Conservation (phyloP, 768 basidiomycete species). For the Rhodosporidiobolus sp. region DNA sequence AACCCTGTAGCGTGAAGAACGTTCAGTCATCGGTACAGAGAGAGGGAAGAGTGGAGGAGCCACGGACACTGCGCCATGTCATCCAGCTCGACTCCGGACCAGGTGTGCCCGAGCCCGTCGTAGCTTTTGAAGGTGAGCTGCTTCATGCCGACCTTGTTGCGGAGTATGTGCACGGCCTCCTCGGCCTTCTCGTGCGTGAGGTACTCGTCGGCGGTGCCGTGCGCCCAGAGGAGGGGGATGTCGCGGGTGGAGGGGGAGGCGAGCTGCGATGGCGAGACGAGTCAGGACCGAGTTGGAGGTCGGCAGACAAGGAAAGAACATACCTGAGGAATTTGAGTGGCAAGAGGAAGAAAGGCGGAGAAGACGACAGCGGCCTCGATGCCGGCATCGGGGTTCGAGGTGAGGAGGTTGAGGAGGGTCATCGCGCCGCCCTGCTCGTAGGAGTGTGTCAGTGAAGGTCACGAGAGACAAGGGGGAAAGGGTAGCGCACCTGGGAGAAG, state of each 20-base stretch:
- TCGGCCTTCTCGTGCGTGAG: slow-evolving; percentile 11
- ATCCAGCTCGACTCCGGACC: slow-evolving; percentile 11
- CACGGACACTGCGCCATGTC: slow-evolving; percentile 13
- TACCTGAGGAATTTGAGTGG: background rate
- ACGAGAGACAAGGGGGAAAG: background rate
- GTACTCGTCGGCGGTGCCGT: slow-evolving; percentile 20
- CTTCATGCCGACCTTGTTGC: background rate
- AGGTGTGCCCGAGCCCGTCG: slow-evolving; percentile 17
- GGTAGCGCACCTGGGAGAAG: slow-evolving; percentile 26
- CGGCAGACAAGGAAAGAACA: background rate
- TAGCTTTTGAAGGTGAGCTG: slow-evolving; percentile 6
- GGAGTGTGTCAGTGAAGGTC: background rate
- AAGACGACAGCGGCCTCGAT: slow-evolving; percentile 25
- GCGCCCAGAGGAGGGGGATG: slow-evolving; percentile 28
- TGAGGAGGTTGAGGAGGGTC: slow-evolving; percentile 17
- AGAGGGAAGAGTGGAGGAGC: too few relatives aligned
- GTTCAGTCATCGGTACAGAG: background rate
- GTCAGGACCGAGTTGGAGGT: background rate
- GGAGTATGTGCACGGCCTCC: background rate
- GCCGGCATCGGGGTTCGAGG: background rate
- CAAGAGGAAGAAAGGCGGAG: slow-evolving; percentile 21
- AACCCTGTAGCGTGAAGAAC: background rate
- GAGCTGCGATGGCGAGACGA: background rate
- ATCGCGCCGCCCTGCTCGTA: slow-evolving; percentile 22
- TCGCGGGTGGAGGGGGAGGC: background rate